Base-by-base conservation (phyloP, 495 filamentous ascomycete genomes). In the Paragyromitra xinjiangensis region DNA sequence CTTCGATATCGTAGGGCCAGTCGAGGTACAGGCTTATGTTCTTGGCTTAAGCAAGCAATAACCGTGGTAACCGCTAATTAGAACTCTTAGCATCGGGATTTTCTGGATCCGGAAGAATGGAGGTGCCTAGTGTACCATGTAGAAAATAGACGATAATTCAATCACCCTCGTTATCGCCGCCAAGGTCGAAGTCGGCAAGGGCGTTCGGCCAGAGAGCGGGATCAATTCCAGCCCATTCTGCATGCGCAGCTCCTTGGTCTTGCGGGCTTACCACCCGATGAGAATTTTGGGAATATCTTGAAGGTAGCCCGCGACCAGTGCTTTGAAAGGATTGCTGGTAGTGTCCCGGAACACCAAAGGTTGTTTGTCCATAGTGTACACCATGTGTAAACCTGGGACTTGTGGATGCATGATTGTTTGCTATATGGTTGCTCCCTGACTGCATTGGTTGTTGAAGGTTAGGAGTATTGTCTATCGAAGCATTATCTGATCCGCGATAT, bases 1-100 rank as follows among this genome's bases (percentile, higher is more conserved):
- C 53, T 69, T 24, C 40, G 53, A 26, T 58, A 59, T 50, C 26
- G 26, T 51, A 50, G 29, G n/a, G 44, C 53, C 42, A 58, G 58
- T 26, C 22, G 34, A 9, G 64, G 63, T 34, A 45, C 24, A 42
- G 51, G 50, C 12, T 16, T 19, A 22, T 16, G 11, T 59, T 56
- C 19, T 66, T 45, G 70, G 16, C 26, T 50, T 9, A 11, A 58
- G 45, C 63, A 24, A 67, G 63, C 11, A 58, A 42, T 34, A 6
- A 26, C 39, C 37, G 19, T 5, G 19, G 40, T 14, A 1, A 69
- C 45, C 37, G 42, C 68, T 50, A 26, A 22, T 48, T 11, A 45
- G 4, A 39, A 45, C 42, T 50, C 24, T 63, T 71, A 51, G 56
- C 29, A 71, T 61, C 19, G n/a, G 42, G 26, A 51, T 16, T n/a